These are phyloP conservation scores for Venturiaceae sp. DNA, from an alignment of 2,329 filamentous ascomycete genomes.

Conservation along the genomic window DNA sequence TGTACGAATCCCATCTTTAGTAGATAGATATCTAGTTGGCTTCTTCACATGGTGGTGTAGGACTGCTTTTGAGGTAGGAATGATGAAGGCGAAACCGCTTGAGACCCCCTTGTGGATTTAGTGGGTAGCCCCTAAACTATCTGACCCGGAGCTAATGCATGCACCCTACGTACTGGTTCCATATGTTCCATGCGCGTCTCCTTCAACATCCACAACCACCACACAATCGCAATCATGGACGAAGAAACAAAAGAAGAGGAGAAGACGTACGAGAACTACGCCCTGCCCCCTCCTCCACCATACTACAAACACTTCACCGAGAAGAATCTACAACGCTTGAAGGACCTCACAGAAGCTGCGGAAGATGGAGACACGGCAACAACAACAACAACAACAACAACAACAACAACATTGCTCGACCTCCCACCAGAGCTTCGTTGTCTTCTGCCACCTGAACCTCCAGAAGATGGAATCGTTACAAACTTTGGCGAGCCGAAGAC, in stretches of 20 bases:
- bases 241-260: not conserved
- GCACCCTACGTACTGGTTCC: not conserved
- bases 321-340: slow-evolving; percentile 56
- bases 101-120: not conserved
- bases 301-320: slow-evolving; percentile 86
- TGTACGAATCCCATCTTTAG: not conserved
- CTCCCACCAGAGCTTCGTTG: slow-evolving; percentile 64
- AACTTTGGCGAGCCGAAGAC: slow-evolving; percentile 60
- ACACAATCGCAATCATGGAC: not conserved
- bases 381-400: slow-evolving; percentile 12
- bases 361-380: no score
- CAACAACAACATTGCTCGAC: slow-evolving; percentile 17
- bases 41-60: no score
- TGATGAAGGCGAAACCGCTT: not conserved
- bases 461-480: slow-evolving; percentile 59
- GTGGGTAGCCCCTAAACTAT: not conserved
- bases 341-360: slow-evolving; percentile 35
- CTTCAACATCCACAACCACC: not conserved
- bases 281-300: slow-evolving; percentile 51
- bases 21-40: no score
- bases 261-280: not conserved
- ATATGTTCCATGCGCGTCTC: not conserved
- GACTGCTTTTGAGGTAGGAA: no score
- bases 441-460: slow-evolving; percentile 73
- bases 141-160: not conserved